Evolutionary conservation across 495 filamentous ascomycete genomes (phyloP).

Genomic region (Xylaria scruposa): DNA sequence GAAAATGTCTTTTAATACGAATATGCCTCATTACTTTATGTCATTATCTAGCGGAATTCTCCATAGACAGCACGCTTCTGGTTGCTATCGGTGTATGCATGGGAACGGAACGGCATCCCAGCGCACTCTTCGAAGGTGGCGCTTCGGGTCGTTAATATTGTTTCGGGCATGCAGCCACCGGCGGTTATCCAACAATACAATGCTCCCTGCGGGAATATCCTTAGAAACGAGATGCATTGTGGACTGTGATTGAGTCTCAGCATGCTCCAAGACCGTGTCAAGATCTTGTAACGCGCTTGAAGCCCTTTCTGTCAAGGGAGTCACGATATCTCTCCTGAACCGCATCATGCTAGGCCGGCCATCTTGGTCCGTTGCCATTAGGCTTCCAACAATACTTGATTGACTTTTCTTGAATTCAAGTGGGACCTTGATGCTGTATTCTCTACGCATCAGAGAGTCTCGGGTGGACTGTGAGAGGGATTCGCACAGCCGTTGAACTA

Average conservation of each 20-base stretch:
- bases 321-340: constrained; percentile 41
- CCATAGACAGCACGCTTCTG: not conserved
- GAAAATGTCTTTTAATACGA: not conserved
- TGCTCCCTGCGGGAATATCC: constrained; percentile 36
- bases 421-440: constrained; percentile 42
- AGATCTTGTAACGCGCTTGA: constrained; percentile 21
- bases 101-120: constrained; percentile 40
- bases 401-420: constrained; percentile 42
- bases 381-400: constrained; percentile 28
- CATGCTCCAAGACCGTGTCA: not conserved
- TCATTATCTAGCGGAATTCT: not conserved
- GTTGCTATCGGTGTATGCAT: not conserved
- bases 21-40: not conserved
- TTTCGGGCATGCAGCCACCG: constrained; percentile 50
- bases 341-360: constrained; percentile 32
- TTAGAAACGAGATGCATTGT: constrained; percentile 33
- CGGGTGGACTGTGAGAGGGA: constrained; percentile 37
- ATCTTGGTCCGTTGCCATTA: not conserved
- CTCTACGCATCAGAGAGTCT: constrained; percentile 27
- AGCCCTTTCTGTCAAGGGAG: constrained; percentile 39
- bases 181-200: constrained; percentile 48
- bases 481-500: constrained; percentile 46
- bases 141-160: constrained; percentile 44
- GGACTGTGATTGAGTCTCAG: not conserved
- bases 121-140: constrained; percentile 47